Base-by-base conservation (phyloP, 2,329 filamentous ascomycete species). In the Lecanoromycetidae sp. region DNA sequence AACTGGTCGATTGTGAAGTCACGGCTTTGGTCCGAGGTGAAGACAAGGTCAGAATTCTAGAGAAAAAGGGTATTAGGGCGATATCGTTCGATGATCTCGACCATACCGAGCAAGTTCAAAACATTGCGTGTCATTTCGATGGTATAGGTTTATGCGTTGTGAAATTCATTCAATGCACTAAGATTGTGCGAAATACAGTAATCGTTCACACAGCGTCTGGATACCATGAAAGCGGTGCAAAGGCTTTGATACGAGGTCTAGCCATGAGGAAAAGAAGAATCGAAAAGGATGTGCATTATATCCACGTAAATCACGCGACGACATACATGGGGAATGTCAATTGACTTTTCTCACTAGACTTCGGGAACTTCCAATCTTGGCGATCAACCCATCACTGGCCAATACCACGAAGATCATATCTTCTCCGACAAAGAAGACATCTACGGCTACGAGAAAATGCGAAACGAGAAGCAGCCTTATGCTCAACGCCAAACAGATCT, bases 401-500 rank as follows among this genome's bases (percentile, higher is more conserved):
- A 50, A 0, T 59, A 57, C 26, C 39, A 57, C 9, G 60, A 66
- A 39, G 49, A 55, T 1, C 60, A 60, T 10, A 54, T 60, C 33
- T 66, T 71, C 49, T 64, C 65, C 35, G 70, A 73, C 54, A 57
- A 63, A 4, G 64, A 70, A 7, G 61, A 71, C 41, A 60, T 74
- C 17, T 72, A 69, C 50, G 58, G 50, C 6, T 67, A 67, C 44
- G 61, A 68, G 51, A 60, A 60, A 26, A 50, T 54, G 5, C 62
- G 62, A 19, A 64, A 75, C 37, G 56, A 51, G 0, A 30, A 54
- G 0, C 58, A 66, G 17, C 50, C 58, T 0, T 72, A 71, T 48
- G 51, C 54, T 1, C 70, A 72, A 53, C 66, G 71, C 10, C 66
- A 63, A 0, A 63, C 66, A 2, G 70, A 73, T 48, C 52, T 75